phyloP scores from a whole-genome alignment of 257 asterid genomes.

The Solanum appendiculatum region DNA sequence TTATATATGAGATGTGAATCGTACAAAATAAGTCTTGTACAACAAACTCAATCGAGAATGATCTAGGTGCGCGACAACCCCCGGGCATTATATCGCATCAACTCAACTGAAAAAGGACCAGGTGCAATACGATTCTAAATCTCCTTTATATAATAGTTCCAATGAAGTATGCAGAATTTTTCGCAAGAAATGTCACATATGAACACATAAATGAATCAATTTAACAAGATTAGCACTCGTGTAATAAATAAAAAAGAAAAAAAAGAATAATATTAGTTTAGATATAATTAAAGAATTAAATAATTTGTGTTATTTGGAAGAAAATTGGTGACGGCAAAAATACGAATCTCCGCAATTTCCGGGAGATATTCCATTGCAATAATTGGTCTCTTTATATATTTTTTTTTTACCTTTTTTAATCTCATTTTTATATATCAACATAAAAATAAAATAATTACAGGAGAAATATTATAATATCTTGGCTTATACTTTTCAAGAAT shows the following conservation, averaged over 20 bases:
- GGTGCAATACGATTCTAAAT: not conserved
- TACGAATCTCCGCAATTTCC: not conserved
- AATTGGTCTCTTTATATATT: not conserved
- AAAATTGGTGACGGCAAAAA: not conserved
- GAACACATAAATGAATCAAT: not conserved
- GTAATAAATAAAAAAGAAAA: not conserved
- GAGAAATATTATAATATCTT: not conserved
- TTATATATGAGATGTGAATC: no score
- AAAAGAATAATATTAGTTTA: not conserved
- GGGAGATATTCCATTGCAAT: not conserved
- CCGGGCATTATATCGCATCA: no score
- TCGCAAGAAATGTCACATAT: not conserved
- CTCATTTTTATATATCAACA: not conserved
- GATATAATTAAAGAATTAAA: not conserved
- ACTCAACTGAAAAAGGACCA: no score
- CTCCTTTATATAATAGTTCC: no score
- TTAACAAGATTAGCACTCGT: not conserved
- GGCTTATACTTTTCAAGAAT: not conserved
- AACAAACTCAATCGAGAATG: accelerated
- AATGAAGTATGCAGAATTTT: not conserved
- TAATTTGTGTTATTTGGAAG: not conserved
- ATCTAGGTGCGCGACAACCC: not conserved
- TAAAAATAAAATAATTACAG: not conserved
- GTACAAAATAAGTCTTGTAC: not conserved
- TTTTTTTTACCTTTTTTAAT: not conserved